Evolutionary conservation across 805 yeast species (phyloP), one percentile per base, ranked within the genome.

Genomic region (Candida patagonica): DNA sequence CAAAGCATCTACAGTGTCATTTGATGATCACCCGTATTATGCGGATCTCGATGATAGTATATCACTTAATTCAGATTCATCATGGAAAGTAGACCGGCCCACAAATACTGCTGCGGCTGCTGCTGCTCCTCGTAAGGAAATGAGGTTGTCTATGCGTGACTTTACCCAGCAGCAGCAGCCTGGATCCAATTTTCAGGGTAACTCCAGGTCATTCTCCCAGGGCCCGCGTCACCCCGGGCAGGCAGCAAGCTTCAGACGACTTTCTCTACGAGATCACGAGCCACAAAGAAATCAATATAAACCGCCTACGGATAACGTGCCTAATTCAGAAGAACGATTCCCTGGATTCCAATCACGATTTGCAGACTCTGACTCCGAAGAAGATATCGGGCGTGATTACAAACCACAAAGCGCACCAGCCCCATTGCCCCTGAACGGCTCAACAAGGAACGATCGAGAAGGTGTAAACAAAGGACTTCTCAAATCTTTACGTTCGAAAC

Each of bases 361-460:
- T 31, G 57, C 55, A 17, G 63, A 58, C 37, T 48, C 56, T 4
- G 62, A 58, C 39, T 48, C 57, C 8, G 62, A 58, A 6, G 58
- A 55, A 26, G 62, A 57, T 9, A 37, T 15, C 31, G 10, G 23
- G 30, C 25, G 31, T 16, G 26, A 16, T 26, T 16, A 38, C 26
- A n/a, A 35, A 22, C 23, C 25, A 13, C 10, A 26, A 16, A 19
- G 33, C 26, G 38, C 41, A 24, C 34, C 41, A 30, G n/a, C n/a
- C n/a, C n/a, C n/a, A n/a, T n/a, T n/a, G n/a, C n/a, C n/a, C n/a
- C n/a, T n/a, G n/a, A n/a, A n/a, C n/a, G n/a, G n/a, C n/a, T n/a
- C n/a, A n/a, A n/a, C n/a, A n/a, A n/a, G n/a, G n/a, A n/a, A n/a
- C n/a, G n/a, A n/a, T n/a, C n/a, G n/a, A n/a, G n/a, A n/a, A n/a